A percentile compares a stretch with the other conserved stretches of the same genome.
phyloP scores from a whole-genome alignment of 768 basidiomycete species.

The Lactarius evosmus region DNA sequence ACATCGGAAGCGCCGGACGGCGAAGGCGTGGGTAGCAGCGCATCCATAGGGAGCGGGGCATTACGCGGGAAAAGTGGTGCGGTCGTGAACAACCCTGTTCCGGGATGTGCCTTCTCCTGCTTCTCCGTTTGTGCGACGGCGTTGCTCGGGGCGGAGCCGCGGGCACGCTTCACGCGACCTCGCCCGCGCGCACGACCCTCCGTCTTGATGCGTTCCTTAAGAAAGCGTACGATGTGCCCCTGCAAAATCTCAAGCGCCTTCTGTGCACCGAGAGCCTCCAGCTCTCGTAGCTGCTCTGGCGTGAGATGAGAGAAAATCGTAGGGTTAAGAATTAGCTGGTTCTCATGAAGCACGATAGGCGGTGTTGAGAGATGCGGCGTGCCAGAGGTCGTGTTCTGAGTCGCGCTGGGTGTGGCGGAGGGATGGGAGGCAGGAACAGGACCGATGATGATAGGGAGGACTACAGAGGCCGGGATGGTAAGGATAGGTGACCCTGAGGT shows the following conservation, averaged over 20 bases:
- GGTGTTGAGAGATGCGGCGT: conserved; percentile 40
- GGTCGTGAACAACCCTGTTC: conserved; percentile 23
- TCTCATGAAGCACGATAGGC: conserved; percentile 81
- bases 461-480: conserved; percentile 45
- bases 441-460: conserved; percentile 74
- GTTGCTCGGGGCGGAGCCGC: conserved; percentile 21
- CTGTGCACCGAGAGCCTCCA: conserved; percentile 79
- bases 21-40: conserved; percentile 38
- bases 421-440: conserved; percentile 66
- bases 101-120: conserved; percentile 15
- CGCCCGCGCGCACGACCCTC: conserved; percentile 34
- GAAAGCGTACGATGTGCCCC: conserved; percentile 76
- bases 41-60: conserved; percentile 20
- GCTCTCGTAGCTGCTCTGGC: conserved; percentile 63
- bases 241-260: conserved; percentile 80
- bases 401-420: conserved; percentile 44
- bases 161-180: conserved; percentile 28
- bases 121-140: conserved; percentile 8
- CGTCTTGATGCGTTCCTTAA: conserved; percentile 68
- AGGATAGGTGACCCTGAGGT: conserved; percentile 24
- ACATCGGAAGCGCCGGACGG: conserved; percentile 19
- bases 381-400: conserved; percentile 38
- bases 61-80: conserved; percentile 18
- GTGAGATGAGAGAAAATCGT: conserved; percentile 78
- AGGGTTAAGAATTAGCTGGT: conserved; percentile 81